Evolutionary conservation across 148 eudicot species (phyloP).

Genomic region (Vaccinium macrocarpon): DNA sequence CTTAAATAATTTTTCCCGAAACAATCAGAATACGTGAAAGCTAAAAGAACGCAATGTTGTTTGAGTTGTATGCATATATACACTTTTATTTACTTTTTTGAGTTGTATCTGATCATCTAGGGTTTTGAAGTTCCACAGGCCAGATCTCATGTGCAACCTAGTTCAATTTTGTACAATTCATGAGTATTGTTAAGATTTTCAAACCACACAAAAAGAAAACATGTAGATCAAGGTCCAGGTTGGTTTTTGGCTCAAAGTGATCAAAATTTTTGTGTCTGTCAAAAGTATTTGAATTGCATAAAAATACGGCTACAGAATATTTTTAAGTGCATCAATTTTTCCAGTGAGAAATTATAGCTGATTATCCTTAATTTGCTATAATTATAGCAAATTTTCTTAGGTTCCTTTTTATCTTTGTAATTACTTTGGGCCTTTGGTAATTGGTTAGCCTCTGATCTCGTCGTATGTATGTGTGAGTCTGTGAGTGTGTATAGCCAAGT

Average conservation of each 20-base stretch:
- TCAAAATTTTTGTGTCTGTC: background rate
- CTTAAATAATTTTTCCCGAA: too few relatives aligned
- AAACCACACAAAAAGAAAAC: background rate
- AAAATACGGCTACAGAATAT: background rate
- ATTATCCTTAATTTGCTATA: too few relatives aligned
- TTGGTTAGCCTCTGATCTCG: too few relatives aligned
- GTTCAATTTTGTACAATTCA: too few relatives aligned
- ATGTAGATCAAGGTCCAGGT: background rate
- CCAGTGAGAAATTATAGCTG: background rate
- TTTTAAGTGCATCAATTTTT: background rate
- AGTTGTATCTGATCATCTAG: slow-evolving; percentile 11
- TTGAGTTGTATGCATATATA: background rate
- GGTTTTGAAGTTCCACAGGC: slow-evolving; percentile 10
- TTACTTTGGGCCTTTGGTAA: too few relatives aligned
- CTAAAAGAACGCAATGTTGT: too few relatives aligned
- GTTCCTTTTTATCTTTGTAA: too few relatives aligned
- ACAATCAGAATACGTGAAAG: too few relatives aligned
- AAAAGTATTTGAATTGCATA: background rate
- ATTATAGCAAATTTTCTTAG: too few relatives aligned
- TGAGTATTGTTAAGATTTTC: background rate
- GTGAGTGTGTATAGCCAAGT: too few relatives aligned
- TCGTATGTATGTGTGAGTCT: too few relatives aligned
- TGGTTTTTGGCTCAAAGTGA: background rate
- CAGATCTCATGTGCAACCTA: slow-evolving; percentile 11
- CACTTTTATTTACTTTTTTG: background rate